phyloP scores from a whole-genome alignment of 257 asterid species.

The Thymus quinquecostatus region DNA sequence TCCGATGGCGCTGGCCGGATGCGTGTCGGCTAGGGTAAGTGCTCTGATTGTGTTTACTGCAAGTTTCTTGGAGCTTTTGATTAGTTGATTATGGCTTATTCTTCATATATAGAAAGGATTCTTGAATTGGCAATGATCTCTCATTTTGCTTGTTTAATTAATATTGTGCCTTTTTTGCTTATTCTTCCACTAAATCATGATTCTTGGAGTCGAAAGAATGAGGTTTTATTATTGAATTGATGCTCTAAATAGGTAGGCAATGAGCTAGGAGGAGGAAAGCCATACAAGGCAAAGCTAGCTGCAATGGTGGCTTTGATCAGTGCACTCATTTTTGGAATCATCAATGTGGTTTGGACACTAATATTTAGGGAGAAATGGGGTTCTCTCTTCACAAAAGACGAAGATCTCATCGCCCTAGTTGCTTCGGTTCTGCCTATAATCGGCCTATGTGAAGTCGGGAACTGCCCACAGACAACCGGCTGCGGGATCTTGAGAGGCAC shows the following conservation, averaged over 20 bases:
- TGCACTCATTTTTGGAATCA: conserved; percentile 67
- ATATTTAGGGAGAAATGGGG: conserved; percentile 69
- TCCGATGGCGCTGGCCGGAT: conserved; percentile 95
- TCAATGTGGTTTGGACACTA: conserved; percentile 75
- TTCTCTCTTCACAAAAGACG: conserved; percentile 70
- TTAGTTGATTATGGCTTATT: neutral
- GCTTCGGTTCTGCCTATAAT: conserved; percentile 80
- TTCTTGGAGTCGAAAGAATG: conserved; percentile 8
- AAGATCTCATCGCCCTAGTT: conserved; percentile 63
- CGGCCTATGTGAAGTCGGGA: conserved; percentile 89
- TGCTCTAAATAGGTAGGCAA: conserved; percentile 68
- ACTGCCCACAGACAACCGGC: conserved; percentile 97
- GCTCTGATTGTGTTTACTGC: too few species aligned
- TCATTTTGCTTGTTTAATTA: too few species aligned
- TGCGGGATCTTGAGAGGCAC: conserved; percentile 87
- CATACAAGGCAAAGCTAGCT: conserved; percentile 88
- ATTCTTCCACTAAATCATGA: neutral
- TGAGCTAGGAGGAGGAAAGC: conserved; percentile 84
- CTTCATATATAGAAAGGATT: too few species aligned
- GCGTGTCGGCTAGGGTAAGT: conserved; percentile 78
- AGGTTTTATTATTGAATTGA: neutral
- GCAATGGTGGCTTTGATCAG: conserved; percentile 71
- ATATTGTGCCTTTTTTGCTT: neutral
- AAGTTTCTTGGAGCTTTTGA: neutral
- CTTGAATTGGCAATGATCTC: too few species aligned